phyloP scores from a whole-genome alignment of 495 filamentous ascomycete genomes.

The Neurospora sp. region DNA sequence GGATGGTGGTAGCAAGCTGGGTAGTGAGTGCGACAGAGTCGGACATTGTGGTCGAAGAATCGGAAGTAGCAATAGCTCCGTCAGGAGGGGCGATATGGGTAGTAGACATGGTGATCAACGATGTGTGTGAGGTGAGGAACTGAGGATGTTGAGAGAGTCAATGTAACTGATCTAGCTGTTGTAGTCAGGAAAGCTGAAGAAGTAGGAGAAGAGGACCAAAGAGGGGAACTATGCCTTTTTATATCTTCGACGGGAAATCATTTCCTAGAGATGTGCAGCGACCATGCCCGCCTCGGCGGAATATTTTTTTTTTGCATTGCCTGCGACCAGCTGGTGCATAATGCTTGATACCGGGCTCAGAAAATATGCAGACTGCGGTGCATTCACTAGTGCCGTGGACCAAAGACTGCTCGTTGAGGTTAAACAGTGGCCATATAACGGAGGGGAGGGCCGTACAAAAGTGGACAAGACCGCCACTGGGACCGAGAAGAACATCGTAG shows the following conservation, averaged over 20 bases:
- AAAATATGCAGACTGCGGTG: not conserved
- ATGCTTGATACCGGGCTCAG: not conserved
- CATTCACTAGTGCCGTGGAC: not conserved
- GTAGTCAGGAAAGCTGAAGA: not conserved
- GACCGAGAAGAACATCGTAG: not conserved
- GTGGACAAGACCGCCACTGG: not conserved
- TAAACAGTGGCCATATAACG: not conserved
- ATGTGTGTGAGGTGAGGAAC: not conserved
- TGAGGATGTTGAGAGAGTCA: not conserved
- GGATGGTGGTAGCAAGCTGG: not conserved
- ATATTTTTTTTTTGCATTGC: not conserved
- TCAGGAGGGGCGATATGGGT: not conserved
- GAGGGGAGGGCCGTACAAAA: not conserved
- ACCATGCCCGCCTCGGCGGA: not conserved
- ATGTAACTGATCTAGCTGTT: not conserved
- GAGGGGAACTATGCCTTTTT: not conserved
- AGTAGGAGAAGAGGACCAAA: not conserved
- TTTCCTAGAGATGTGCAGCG: not conserved
- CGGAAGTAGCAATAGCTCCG: not conserved
- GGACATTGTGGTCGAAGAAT: not conserved
- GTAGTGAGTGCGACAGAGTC: not conserved
- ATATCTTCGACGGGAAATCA: not conserved
- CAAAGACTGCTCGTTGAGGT: not conserved
- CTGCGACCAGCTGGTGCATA: not conserved
- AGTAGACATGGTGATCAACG: not conserved